phyloP scores from a whole-genome alignment of 306 rosid genomes.

The Quercus glauca region DNA sequence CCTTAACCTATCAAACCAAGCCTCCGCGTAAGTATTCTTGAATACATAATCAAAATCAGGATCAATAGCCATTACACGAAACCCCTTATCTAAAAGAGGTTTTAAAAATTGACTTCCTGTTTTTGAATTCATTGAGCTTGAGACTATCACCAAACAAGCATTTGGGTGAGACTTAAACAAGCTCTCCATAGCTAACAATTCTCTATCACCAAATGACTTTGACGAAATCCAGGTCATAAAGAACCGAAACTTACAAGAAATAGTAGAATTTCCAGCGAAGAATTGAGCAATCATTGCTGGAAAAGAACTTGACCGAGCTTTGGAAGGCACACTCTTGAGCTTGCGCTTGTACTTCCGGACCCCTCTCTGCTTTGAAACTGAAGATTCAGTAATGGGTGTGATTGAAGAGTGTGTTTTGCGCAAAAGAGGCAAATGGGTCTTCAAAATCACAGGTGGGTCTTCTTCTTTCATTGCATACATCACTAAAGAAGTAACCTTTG shows the following conservation, averaged over 20 bases:
- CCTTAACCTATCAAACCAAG: conserved; percentile 53
- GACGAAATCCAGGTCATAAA: conserved; percentile 94
- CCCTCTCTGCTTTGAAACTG: conserved; percentile 20
- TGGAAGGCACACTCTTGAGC: conserved; percentile 32
- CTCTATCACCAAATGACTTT: conserved; percentile 54
- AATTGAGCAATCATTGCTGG: conserved; percentile 45
- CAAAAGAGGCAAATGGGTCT: conserved; percentile 25
- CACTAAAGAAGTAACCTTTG: conserved; percentile 41
- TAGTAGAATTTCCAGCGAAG: conserved; percentile 28
- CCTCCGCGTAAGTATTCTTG: conserved; percentile 64
- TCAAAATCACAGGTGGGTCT: conserved; percentile 21
- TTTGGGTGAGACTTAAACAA: conserved; percentile 65
- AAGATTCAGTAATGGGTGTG: not conserved
- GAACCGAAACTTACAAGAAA: conserved; percentile 53
- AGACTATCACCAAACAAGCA: conserved; percentile 74
- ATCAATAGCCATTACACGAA: conserved; percentile 47
- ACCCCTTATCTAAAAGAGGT: conserved; percentile 48
- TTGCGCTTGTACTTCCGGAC: conserved; percentile 50
- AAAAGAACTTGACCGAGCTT: conserved; percentile 24
- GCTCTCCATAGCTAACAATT: conserved; percentile 63
- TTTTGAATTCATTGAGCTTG: conserved; percentile 61
- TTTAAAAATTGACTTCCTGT: conserved; percentile 44
- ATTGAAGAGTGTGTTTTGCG: conserved; percentile 16
- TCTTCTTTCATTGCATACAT: conserved; percentile 36
- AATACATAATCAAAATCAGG: conserved; percentile 72